Evolutionary conservation across 306 rosid genomes (phyloP).

Genomic region (Ceratonia siliqua): DNA sequence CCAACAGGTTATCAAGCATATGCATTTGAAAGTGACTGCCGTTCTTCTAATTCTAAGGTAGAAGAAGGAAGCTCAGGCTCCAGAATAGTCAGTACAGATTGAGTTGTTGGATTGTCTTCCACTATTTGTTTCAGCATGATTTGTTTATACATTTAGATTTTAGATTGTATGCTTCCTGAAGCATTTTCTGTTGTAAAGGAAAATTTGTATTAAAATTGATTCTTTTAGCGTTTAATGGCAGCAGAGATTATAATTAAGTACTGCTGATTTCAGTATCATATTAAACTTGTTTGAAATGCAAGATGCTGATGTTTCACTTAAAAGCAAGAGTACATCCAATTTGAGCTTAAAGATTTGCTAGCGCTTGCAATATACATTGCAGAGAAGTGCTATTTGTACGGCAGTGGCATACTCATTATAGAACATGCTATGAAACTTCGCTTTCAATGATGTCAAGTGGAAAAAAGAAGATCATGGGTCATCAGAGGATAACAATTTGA

Average conservation of each 20-base stretch:
- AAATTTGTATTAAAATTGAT: slow-evolving; percentile 41
- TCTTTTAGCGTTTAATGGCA: slow-evolving; percentile 30
- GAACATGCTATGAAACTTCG: too few relatives aligned
- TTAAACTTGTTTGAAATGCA: not conserved
- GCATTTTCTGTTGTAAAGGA: slow-evolving; percentile 45
- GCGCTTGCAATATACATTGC: not conserved
- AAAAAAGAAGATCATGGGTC: not conserved
- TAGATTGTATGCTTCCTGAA: slow-evolving; percentile 33
- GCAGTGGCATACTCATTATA: too few relatives aligned
- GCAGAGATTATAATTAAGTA: slow-evolving; percentile 28
- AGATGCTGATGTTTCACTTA: not conserved
- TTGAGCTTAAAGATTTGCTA: not conserved
- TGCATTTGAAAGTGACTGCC: slow-evolving; percentile 38
- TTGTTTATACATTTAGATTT: slow-evolving; percentile 40
- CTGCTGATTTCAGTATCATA: not conserved
- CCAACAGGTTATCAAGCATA: slow-evolving; percentile 63
- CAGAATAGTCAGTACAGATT: slow-evolving; percentile 28
- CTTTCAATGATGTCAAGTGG: not conserved
- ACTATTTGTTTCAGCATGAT: slow-evolving; percentile 28
- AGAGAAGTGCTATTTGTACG: not conserved
- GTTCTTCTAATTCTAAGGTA: slow-evolving; percentile 37
- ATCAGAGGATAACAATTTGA: not conserved
- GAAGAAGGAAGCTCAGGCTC: slow-evolving; percentile 42
- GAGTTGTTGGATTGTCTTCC: slow-evolving; percentile 38
- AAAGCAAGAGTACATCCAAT: not conserved